Evolutionary conservation across 306 rosid genomes (phyloP).

Genomic region (Hippophae rhamnoides): DNA sequence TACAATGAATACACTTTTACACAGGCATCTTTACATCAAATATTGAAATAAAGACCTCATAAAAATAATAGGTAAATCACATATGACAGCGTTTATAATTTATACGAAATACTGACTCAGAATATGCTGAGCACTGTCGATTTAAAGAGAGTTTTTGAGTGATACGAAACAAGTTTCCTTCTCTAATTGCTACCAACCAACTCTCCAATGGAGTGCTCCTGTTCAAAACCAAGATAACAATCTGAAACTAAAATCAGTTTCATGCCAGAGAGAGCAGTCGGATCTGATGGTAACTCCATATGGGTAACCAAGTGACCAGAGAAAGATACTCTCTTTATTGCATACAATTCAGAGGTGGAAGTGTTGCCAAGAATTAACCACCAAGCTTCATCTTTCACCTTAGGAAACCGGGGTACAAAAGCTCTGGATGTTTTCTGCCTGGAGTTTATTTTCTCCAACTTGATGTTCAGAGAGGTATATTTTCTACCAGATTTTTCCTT

Average conservation of each 20-base stretch:
- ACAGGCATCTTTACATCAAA: no score
- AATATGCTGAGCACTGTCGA: no score
- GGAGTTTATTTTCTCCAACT: conserved; percentile 64
- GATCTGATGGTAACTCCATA: conserved; percentile 61
- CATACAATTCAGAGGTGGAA: conserved; percentile 59
- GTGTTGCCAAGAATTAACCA: conserved; percentile 90
- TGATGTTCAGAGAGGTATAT: conserved; percentile 39
- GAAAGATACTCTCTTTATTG: conserved; percentile 72
- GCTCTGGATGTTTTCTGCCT: conserved; percentile 59
- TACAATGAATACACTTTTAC: no score
- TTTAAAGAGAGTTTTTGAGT: no score
- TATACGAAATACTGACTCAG: no score
- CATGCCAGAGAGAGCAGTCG: conserved; percentile 45
- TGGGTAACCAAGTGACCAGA: conserved; percentile 59
- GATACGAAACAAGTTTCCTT: neutral
- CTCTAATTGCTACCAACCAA: neutral
- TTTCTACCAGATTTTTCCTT: conserved; percentile 34
- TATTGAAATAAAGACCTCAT: no score
- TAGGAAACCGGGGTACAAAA: conserved; percentile 78
- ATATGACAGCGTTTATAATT: no score
- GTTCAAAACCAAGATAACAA: conserved; percentile 83
- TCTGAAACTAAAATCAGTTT: conserved; percentile 73
- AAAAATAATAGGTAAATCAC: no score
- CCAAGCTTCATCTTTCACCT: conserved; percentile 98
- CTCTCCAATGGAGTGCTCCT: conserved; percentile 55